Evolutionary conservation across 148 eudicot genomes (phyloP).

Genomic region (Euryodendron excelsum): DNA sequence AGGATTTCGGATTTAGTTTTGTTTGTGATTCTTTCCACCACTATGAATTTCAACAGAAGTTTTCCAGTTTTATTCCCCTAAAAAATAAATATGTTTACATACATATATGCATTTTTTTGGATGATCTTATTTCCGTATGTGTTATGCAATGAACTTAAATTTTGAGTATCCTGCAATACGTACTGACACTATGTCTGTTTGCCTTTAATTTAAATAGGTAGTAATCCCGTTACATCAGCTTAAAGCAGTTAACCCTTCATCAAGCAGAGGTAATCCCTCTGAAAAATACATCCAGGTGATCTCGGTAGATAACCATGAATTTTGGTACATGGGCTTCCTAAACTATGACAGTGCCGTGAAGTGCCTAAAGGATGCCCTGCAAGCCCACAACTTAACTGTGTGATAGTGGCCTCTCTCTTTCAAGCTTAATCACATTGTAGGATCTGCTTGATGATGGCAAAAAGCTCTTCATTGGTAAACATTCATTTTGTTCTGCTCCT

Average conservation of each 20-base stretch:
- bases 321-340: conserved; percentile 94
- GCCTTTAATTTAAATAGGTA: conserved; percentile 39
- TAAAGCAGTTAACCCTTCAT: conserved; percentile 73
- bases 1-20: background rate
- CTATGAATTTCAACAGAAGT: background rate
- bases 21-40: background rate
- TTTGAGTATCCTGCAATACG: background rate
- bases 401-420: conserved; percentile 17
- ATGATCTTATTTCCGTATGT: background rate
- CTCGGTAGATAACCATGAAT: conserved; percentile 85
- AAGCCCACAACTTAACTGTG: conserved; percentile 36
- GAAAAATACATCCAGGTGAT: conserved; percentile 88
- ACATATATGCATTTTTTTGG: background rate
- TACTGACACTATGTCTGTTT: background rate
- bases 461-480: background rate
- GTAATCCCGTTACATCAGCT: conserved; percentile 89
- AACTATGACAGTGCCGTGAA: conserved; percentile 62
- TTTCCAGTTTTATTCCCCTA: background rate
- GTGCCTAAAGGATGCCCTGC: conserved; percentile 51
- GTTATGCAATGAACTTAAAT: background rate
- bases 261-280: conserved; percentile 62
- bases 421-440: background rate
- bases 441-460: background rate
- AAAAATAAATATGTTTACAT: background rate
- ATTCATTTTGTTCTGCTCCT: background rate